Conservation (phyloP, 179 eudicot genomes). For the Pouteria campechiana region DNA sequence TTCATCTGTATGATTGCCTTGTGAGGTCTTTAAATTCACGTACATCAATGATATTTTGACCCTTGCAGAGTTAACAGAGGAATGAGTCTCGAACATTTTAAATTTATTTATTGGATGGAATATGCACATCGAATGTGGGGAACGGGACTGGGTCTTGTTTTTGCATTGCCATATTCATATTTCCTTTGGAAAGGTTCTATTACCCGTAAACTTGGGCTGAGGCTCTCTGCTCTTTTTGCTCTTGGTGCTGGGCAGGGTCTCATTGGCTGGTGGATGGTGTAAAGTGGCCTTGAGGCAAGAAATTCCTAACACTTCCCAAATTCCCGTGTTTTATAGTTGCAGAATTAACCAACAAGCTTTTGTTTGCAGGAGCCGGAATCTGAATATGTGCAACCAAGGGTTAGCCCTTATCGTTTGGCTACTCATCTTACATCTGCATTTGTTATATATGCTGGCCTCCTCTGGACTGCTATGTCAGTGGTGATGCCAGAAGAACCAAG, state of each 20-base stretch:
- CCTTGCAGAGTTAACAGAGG: constrained; percentile 69
- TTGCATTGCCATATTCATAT: constrained; percentile 90
- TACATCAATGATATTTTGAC: no score
- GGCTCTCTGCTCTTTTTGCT: constrained; percentile 71
- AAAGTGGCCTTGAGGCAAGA: constrained; percentile 92
- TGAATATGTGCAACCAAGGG: constrained; percentile 76
- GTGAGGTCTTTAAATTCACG: no score
- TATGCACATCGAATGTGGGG: constrained; percentile 99
- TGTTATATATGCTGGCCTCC: constrained; percentile 68
- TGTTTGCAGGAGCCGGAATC: constrained; percentile 65
- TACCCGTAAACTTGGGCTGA: constrained; percentile 55
- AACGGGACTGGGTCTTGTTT: constrained; percentile 89
- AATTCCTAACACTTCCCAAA: neutral
- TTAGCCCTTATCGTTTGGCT: constrained; percentile 87
- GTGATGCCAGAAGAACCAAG: constrained; percentile 98
- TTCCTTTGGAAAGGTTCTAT: constrained; percentile 83
- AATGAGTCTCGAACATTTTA: constrained; percentile 81
- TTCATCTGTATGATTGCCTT: no score
- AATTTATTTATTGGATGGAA: constrained; percentile 97
- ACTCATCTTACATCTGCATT: constrained; percentile 95
- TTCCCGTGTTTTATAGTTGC: neutral
- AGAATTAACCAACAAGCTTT: neutral
- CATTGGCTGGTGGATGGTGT: constrained; percentile 99
- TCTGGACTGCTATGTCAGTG: constrained; percentile 94
- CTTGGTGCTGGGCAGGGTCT: constrained; percentile 97